Evolutionary conservation across 208 protist genomes (phyloP), one percentile per base, ranked within the genome.

Genomic region (Leishmania lainsoni): DNA sequence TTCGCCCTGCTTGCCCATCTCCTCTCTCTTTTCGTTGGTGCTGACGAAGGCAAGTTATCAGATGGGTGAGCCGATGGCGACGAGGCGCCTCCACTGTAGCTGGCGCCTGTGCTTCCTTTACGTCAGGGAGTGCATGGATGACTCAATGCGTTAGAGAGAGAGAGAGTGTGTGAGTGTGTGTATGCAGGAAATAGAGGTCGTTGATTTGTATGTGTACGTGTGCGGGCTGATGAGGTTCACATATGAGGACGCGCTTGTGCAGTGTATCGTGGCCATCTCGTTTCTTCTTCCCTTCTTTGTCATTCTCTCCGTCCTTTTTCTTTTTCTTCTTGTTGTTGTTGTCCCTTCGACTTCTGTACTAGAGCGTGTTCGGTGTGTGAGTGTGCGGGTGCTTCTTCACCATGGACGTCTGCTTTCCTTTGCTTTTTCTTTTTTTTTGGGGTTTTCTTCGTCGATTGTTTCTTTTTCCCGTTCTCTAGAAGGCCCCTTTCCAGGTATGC

Each of bases 171-270:
- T 20, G 61, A 8, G 29, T 12, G 20, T 5, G 61, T 9, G 20
- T 3, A 39, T 0, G 32, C 6, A n/a, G 32, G 32, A 45, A 72
- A 49, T 16, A 16, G 22, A 45, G 42, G 42, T 45, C 42, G 42
- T 45, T 45, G 39, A 72, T 8, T 16, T 49, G 14, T 79, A 35
- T 52, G n/a, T 70, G 69, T 77, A 17, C 73, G 74, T 76, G 66
- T 81, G 51, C 76, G 14, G 68, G 63, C 16, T 48, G 35, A 32
- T 35, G 5, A 49, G 20, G 26, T 52, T 26, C 42, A n/a, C 39
- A 22, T 1, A 49, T 32, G 42, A 14, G 3, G 68, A 73, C 29
- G 20, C 68, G 68, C n/a, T 45, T 49, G 26, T 73, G 26, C 29
- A 32, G 68, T 49, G 68, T 20, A 0, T 49, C 68, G 17, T 16